phyloP scores from a whole-genome alignment of 352 stramenopile species.

The Phytopythium litorale region DNA sequence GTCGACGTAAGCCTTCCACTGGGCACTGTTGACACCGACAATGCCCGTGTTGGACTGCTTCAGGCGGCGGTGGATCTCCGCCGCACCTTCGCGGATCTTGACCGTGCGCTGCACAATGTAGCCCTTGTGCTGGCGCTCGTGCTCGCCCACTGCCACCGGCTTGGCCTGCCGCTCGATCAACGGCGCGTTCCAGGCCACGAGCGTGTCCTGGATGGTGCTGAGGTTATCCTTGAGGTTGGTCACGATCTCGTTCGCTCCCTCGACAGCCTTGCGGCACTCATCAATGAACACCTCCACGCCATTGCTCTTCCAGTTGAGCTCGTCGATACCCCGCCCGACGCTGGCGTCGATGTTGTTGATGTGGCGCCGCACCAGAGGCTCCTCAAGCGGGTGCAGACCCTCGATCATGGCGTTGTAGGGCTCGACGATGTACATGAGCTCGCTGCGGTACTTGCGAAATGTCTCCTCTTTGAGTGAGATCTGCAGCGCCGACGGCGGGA shows the following conservation, averaged over 20 bases:
- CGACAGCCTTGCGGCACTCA: conserved; percentile 81
- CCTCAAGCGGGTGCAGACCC: conserved; percentile 95
- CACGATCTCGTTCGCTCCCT: conserved; percentile 93
- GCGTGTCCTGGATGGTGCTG: conserved; percentile 91
- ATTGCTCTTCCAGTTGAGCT: conserved; percentile 95
- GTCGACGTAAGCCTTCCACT: conserved; percentile 97
- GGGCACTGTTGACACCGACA: conserved; percentile 90
- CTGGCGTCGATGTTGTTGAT: conserved; percentile 95
- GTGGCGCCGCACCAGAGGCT: conserved; percentile 93
- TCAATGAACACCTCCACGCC: conserved; percentile 94
- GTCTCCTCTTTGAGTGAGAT: conserved; percentile 95
- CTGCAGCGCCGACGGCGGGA: conserved; percentile 92
- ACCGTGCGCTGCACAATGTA: conserved; percentile 91
- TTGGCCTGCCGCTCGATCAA: conserved; percentile 96
- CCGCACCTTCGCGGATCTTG: conserved; percentile 94
- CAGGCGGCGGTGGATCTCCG: conserved; percentile 94
- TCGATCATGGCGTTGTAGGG: conserved; percentile 98
- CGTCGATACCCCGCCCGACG: conserved; percentile 90
- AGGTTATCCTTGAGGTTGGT: conserved; percentile 97
- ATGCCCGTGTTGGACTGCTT: conserved; percentile 96
- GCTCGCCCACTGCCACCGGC: conserved; percentile 94
- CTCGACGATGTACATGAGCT: conserved; percentile 97
- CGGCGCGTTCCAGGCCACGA: conserved; percentile 90
- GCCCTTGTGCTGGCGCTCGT: conserved; percentile 94
- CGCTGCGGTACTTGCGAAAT: conserved; percentile 95